phyloP scores from a whole-genome alignment of 495 filamentous ascomycete species.

The Parathielavia hyrcaniae region DNA sequence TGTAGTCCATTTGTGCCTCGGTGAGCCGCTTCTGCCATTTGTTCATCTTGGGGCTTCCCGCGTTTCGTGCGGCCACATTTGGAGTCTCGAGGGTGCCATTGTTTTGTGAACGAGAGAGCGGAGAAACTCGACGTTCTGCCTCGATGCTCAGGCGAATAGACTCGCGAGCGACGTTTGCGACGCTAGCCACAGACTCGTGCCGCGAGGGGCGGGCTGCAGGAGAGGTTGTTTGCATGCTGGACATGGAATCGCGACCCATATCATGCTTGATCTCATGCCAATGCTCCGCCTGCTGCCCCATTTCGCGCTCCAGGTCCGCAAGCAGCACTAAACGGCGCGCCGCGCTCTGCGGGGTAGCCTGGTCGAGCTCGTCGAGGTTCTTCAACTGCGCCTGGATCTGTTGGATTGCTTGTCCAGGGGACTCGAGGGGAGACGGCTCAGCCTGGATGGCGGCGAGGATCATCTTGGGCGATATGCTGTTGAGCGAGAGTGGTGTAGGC shows the following conservation, averaged over 20 bases:
- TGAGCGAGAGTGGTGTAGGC: slow-evolving; percentile 44
- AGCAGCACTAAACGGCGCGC: slow-evolving; percentile 39
- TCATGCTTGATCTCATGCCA: slow-evolving; percentile 48
- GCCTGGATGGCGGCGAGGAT: slow-evolving; percentile 34
- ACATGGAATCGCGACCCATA: slow-evolving; percentile 44
- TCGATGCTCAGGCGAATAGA: slow-evolving; percentile 27
- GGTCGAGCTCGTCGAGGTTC: slow-evolving; percentile 37
- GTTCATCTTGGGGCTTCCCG: slow-evolving; percentile 20
- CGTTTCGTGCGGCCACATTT: slow-evolving; percentile 18
- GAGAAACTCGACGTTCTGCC: slow-evolving; percentile 35
- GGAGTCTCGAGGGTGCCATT: slow-evolving; percentile 24
- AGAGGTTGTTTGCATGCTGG: slow-evolving; percentile 36
- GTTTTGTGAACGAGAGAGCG: slow-evolving; percentile 29
- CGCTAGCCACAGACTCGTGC: slow-evolving; percentile 22
- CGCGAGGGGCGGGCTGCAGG: slow-evolving; percentile 28
- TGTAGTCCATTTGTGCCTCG: slow-evolving; percentile 42
- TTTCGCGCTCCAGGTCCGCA: slow-evolving; percentile 49
- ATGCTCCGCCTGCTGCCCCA: slow-evolving; percentile 45
- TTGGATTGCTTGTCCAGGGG: slow-evolving; percentile 42
- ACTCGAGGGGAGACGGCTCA: slow-evolving; percentile 46
- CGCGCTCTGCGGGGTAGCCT: slow-evolving; percentile 29
- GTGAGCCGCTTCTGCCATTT: slow-evolving; percentile 34
- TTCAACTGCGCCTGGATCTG: slow-evolving; percentile 47
- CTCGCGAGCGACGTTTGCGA: slow-evolving; percentile 15
- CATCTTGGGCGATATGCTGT: slow-evolving; percentile 28